A percentile compares a stretch with the other conserved stretches of the same genome.
Evolutionary conservation across 2,329 filamentous ascomycete species (phyloP).

Genomic region (Sporothrix phasma): DNA sequence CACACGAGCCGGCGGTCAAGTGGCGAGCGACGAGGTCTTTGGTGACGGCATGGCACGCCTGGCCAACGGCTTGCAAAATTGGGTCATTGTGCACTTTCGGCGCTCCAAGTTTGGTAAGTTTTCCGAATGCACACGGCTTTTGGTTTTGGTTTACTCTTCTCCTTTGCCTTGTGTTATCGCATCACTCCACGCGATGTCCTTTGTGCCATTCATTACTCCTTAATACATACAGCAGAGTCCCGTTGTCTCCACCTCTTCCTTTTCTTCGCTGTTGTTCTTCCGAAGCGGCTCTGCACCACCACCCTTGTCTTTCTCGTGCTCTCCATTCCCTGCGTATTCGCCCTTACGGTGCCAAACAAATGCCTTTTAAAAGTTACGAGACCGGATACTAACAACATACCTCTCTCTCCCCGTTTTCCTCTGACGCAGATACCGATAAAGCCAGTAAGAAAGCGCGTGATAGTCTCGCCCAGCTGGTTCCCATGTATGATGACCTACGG

Average conservation of each 20-base stretch:
- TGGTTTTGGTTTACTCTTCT: neutral
- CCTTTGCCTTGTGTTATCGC: neutral
- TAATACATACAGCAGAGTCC: neutral
- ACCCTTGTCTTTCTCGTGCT: neutral
- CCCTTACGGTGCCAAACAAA: neutral
- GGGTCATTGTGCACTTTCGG: slow-evolving; percentile 61
- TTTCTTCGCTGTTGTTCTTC: neutral
- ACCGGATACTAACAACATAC: neutral
- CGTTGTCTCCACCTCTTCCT: neutral
- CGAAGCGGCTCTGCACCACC: neutral
- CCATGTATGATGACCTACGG: slow-evolving; percentile 47
- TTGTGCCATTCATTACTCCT: neutral
- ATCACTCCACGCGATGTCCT: neutral
- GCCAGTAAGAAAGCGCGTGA: slow-evolving; percentile 33
- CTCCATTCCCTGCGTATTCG: neutral
- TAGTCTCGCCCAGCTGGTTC: slow-evolving; percentile 40
- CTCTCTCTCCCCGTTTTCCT: neutral
- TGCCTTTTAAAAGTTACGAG: neutral
- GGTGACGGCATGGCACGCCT: slow-evolving; percentile 51
- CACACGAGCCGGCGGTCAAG: slow-evolving; percentile 53
- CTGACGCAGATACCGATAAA: slow-evolving; percentile 34
- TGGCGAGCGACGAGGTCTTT: slow-evolving; percentile 57
- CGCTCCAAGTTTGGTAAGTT: slow-evolving; percentile 45
- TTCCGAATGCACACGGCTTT: neutral
- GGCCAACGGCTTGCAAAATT: slow-evolving; percentile 61